Evolutionary conservation across 1,139 yeast genomes (phyloP), one percentile per base, ranked within the genome.

Genomic region (Pichia sp.): DNA sequence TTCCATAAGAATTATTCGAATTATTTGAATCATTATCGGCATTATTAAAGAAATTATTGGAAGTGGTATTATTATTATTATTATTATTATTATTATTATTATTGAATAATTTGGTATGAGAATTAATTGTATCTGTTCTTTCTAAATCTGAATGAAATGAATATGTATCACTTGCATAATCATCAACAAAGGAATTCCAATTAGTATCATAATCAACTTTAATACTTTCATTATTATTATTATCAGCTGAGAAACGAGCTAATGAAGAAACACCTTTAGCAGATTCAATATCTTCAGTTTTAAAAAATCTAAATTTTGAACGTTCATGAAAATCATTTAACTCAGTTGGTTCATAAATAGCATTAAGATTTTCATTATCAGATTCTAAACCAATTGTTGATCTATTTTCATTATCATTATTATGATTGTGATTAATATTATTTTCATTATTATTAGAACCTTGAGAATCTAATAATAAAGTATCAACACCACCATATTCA

Each of bases 221-320:
- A 5, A 58, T 52, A 18, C 18, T 18, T 56, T 78, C 76, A 52
- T 63, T 68, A 6, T 64, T 61, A n/a, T 67, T 67, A 45, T 73
- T 78, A 38, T 51, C 51, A 29, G 75, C 67, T 3, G 40, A 39
- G 7, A 47, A 39, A 50, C 74, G 74, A 49, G 85, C 89, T 57
- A 85, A 68, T 1, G 94, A 86, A 1, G 95, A 85, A 1, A 94
- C 71, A 43, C 97, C 97, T 47, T 86, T 94, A 1, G 97, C 97
- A 52, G 74, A 72, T 59, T 85, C 90, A 43, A 92, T 81, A 58
- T 88, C 95, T 52, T 85, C 88, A 7, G 84, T 73, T 7, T 92
- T 79, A 66, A 92, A 92, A 65, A 89, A 90, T 53, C 79, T 75
- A 68, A 92, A 92, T 44, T 74, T 66, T 26, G 71, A 72, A 45